Percentiles rank a stretch among this genome's conserved stretches.
phyloP scores from a whole-genome alignment of 257 asterid species.

The Solanum commersonii region DNA sequence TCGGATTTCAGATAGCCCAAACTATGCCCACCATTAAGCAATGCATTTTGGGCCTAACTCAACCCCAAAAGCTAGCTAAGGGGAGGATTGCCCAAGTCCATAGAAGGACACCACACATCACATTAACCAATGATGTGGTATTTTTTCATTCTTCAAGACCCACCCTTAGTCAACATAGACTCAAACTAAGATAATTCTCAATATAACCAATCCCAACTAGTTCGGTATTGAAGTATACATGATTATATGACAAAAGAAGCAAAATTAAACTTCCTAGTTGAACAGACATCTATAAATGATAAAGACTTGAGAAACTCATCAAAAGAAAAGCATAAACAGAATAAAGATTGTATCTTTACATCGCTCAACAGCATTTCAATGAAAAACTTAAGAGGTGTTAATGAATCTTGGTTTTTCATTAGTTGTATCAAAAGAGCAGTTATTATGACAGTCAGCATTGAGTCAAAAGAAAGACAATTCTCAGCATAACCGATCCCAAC shows the following conservation, averaged over 20 bases:
- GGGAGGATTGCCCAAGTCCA: neutral
- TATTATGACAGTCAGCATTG: neutral
- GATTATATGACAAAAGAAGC: neutral
- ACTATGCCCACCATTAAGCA: neutral
- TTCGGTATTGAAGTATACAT: neutral
- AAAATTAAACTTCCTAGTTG: neutral
- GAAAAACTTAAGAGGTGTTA: constrained; percentile 69
- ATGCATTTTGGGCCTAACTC: neutral
- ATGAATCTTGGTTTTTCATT: constrained; percentile 20
- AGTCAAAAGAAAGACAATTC: neutral
- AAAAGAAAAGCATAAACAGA: neutral
- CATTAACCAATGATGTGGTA: neutral
- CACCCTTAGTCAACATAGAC: neutral
- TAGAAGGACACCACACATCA: neutral
- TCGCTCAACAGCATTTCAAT: constrained; percentile 61
- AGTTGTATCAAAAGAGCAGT: neutral
- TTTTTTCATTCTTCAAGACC: neutral
- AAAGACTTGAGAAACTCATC: neutral
- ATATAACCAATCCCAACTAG: neutral
- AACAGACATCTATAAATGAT: neutral
- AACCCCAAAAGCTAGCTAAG: neutral
- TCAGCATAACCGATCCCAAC: neutral
- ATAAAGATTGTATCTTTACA: constrained; percentile 22
- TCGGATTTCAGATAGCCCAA: neutral
- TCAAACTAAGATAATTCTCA: neutral